phyloP scores from a whole-genome alignment of 1,139 yeast genomes.

The Fermentozyma sake region DNA sequence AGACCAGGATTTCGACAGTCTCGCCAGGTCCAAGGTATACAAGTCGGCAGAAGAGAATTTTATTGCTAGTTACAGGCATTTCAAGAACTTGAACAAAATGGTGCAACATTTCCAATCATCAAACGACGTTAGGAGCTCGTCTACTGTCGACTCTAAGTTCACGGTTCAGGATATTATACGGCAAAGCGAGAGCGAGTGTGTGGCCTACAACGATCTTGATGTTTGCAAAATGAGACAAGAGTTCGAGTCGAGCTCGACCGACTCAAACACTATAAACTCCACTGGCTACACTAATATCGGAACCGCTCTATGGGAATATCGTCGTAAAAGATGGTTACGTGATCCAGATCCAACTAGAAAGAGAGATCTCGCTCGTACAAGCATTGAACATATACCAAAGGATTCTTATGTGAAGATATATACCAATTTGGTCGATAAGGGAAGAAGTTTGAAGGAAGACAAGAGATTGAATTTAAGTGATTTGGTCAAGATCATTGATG shows the following conservation, averaged over 20 bases:
- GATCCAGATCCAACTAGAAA: slow-evolving; percentile 14
- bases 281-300: slow-evolving; percentile 36
- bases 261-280: neutral
- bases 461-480: slow-evolving; percentile 59
- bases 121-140: slow-evolving; percentile 17
- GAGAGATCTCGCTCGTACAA: too few species aligned
- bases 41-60: slow-evolving; percentile 32
- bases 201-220: slow-evolving; percentile 24
- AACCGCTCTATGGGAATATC: slow-evolving; percentile 52
- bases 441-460: slow-evolving; percentile 43
- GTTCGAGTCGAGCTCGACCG: slow-evolving; percentile 12
- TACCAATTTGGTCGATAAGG: slow-evolving; percentile 53
- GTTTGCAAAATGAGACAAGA: slow-evolving; percentile 24
- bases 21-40: slow-evolving; percentile 18
- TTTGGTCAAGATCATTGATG: slow-evolving; percentile 53
- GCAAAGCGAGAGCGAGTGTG: slow-evolving; percentile 19
- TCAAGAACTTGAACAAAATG: slow-evolving; percentile 34
- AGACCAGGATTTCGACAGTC: slow-evolving; percentile 20
- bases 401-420: slow-evolving; percentile 56
- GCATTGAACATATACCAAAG: slow-evolving; percentile 35
- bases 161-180: slow-evolving; percentile 27
- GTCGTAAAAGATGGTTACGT: slow-evolving; percentile 54
- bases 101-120: slow-evolving; percentile 16
- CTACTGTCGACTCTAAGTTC: slow-evolving; percentile 17
- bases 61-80: slow-evolving; percentile 28